phyloP scores from a whole-genome alignment of 805 yeast species.

The Wickerhamiella australiensis region DNA sequence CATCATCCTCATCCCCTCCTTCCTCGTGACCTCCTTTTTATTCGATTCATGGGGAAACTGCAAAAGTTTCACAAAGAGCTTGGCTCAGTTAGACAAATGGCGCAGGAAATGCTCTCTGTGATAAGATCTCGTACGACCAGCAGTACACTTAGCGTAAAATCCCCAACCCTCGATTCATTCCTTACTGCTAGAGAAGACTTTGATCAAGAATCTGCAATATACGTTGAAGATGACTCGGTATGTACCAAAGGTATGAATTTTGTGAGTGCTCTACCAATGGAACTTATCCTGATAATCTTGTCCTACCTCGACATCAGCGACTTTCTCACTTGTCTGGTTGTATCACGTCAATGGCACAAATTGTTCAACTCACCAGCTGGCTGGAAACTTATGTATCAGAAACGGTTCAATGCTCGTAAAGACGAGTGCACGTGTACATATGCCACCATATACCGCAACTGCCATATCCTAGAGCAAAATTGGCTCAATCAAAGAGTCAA shows the following conservation, averaged over 20 bases:
- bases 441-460: conserved; percentile 17
- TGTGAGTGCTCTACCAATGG: conserved; percentile 16
- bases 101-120: not conserved
- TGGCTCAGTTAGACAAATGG: not conserved
- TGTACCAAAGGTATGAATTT: conserved; percentile 13
- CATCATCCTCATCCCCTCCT: too few relatives aligned
- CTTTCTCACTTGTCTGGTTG: conserved; percentile 17
- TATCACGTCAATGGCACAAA: conserved; percentile 19
- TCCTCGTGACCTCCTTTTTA: too few relatives aligned
- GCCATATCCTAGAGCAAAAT: conserved; percentile 12
- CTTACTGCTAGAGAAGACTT: not conserved
- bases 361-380: conserved; percentile 14
- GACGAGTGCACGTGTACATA: not conserved
- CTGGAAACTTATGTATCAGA: conserved; percentile 21
- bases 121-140: not conserved
- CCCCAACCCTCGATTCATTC: conserved; percentile 4
- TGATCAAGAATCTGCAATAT: conserved; percentile 10
- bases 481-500: conserved; percentile 12
- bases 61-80: not conserved
- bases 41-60: not conserved
- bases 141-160: not conserved
- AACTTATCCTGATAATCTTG: conserved; percentile 17
- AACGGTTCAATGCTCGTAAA: conserved; percentile 17
- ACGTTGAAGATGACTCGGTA: not conserved
- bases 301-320: conserved; percentile 16